phyloP scores from a whole-genome alignment of 2,329 filamentous ascomycete genomes.

The Curvularia eragrostidis region DNA sequence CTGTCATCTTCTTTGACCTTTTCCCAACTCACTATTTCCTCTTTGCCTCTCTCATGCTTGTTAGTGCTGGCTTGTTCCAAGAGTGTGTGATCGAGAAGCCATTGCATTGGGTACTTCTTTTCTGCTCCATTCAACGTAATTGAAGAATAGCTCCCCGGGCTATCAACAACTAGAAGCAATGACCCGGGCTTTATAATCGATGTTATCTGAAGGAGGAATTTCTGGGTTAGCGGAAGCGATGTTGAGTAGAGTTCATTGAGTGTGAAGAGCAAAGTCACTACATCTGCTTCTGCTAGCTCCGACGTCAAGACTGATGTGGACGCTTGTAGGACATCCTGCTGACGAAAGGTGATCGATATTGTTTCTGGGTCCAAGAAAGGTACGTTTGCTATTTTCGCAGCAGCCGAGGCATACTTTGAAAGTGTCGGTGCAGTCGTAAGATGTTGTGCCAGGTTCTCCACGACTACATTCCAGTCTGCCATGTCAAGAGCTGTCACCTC shows the following conservation, averaged over 20 bases:
- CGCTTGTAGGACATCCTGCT: constrained; percentile 59
- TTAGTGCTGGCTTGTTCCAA: constrained; percentile 47
- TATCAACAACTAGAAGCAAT: constrained; percentile 85
- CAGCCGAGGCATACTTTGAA: constrained; percentile 57
- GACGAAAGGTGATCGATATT: constrained; percentile 54
- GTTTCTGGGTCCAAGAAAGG: constrained; percentile 42
- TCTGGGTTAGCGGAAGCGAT: constrained; percentile 76
- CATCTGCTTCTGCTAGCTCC: constrained; percentile 38
- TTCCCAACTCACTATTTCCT: constrained; percentile 63
- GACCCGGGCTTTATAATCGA: constrained; percentile 64
- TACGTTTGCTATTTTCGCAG: constrained; percentile 51
- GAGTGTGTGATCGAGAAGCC: constrained; percentile 85
- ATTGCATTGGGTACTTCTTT: constrained; percentile 89
- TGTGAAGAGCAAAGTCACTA: constrained; percentile 90
- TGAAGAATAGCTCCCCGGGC: constrained; percentile 90
- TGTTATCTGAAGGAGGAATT: constrained; percentile 74
- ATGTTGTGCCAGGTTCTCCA: constrained; percentile 63
- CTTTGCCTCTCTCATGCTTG: constrained; percentile 20
- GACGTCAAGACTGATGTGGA: constrained; percentile 46
- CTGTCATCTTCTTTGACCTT: constrained; percentile 79
- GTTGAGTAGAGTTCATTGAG: constrained; percentile 92
- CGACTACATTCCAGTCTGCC: constrained; percentile 75
- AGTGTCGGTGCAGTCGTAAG: constrained; percentile 60
- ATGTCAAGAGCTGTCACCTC: constrained; percentile 77
- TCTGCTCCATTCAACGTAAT: constrained; percentile 65